A percentile compares a stretch with the other conserved stretches of the same genome.
Conservation (phyloP, 2,329 filamentous ascomycete species). For the Alternaria arborescens region DNA sequence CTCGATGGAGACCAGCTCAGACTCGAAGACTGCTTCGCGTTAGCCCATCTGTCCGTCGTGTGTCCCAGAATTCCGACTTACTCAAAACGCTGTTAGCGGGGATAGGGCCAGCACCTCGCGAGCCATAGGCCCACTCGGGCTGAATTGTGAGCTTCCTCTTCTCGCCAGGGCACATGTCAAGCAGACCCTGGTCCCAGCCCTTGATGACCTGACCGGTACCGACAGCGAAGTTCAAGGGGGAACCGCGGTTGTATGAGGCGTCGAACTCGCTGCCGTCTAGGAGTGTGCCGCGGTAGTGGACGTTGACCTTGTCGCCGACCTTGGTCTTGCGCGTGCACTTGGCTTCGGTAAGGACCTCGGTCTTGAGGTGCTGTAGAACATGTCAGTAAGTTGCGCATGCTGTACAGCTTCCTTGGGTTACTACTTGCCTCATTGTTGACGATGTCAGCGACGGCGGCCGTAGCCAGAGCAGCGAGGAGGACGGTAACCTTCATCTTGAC, state of each 20-base stretch:
- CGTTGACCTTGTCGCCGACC: slow-evolving; percentile 77
- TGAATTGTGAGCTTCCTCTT: slow-evolving; percentile 91
- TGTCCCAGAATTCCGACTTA: slow-evolving; percentile 52
- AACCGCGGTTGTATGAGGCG: slow-evolving; percentile 75
- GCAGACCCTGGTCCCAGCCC: slow-evolving; percentile 91
- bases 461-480: slow-evolving; percentile 60
- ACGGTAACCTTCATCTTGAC: slow-evolving; percentile 56
- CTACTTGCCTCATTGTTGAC: slow-evolving; percentile 44
- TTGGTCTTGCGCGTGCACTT: slow-evolving; percentile 79
- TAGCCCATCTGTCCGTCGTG: slow-evolving; percentile 18
- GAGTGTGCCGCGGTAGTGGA: slow-evolving; percentile 86
- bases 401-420: background rate
- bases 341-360: slow-evolving; percentile 77
- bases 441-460: slow-evolving; percentile 51
- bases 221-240: slow-evolving; percentile 80
- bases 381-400: slow-evolving; percentile 21
- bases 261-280: slow-evolving; percentile 68
- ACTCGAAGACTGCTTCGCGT: slow-evolving; percentile 77
- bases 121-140: slow-evolving; percentile 84
- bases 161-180: slow-evolving; percentile 97
- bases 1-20: slow-evolving; percentile 83
- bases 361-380: slow-evolving; percentile 68
- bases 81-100: slow-evolving; percentile 82
- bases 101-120: slow-evolving; percentile 81
- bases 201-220: slow-evolving; percentile 91